Evolutionary conservation across 1,139 yeast species (phyloP).

Genomic region (Candida sojae): DNA sequence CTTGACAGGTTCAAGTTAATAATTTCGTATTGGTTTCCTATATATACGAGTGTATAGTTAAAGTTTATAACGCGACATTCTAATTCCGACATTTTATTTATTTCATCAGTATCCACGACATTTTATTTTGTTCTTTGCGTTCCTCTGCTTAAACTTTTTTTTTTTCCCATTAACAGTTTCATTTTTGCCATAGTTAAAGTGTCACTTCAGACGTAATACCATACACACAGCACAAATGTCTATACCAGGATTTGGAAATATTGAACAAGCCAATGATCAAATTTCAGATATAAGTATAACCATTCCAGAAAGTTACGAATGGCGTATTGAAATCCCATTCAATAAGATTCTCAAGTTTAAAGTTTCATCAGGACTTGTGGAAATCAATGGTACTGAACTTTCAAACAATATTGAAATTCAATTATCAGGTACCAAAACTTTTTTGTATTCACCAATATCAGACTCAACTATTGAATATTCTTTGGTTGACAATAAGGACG

Average conservation of each 20-base stretch:
- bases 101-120: too few species aligned
- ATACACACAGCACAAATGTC: slow-evolving; percentile 12
- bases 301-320: slow-evolving; percentile 61
- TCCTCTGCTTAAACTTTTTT: neutral
- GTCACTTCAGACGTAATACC: too few species aligned
- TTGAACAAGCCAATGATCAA: slow-evolving; percentile 2
- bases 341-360: slow-evolving; percentile 58
- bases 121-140: too few species aligned
- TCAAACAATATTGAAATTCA: slow-evolving; percentile 67
- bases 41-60: neutral
- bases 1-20: slow-evolving; percentile 5
- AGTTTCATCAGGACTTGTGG: slow-evolving; percentile 72
- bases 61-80: slow-evolving; percentile 1
- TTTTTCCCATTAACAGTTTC: neutral
- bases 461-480: slow-evolving; percentile 49
- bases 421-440: slow-evolving; percentile 60
- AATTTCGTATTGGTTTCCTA: neutral
- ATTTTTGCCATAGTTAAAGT: neutral
- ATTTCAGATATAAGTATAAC: slow-evolving; percentile 14
- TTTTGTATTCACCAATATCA: slow-evolving; percentile 58
- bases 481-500: slow-evolving; percentile 49
- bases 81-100: neutral
- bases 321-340: slow-evolving; percentile 79
- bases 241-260: slow-evolving; percentile 26
- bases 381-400: slow-evolving; percentile 90